A percentile compares a stretch with the other conserved stretches of the same genome.
phyloP scores from a whole-genome alignment of 1,284 basidiomycete genomes.

The Boletus sp. region DNA sequence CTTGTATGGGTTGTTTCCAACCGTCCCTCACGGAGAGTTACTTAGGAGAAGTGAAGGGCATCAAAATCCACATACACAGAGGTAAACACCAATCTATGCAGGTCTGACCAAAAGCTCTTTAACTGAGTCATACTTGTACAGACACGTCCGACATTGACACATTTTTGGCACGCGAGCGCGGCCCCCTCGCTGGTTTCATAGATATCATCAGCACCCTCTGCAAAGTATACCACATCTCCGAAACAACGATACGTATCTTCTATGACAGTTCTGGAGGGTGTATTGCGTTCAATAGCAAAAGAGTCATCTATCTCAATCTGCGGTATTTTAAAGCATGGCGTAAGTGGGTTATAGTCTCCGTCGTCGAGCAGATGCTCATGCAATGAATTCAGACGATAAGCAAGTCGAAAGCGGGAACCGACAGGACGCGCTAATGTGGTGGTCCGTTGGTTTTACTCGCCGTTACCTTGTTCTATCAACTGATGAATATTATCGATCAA shows the following conservation, averaged over 20 bases:
- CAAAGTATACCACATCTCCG: neutral
- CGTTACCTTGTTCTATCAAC: neutral
- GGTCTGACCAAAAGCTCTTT: neutral
- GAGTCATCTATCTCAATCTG: constrained; percentile 9
- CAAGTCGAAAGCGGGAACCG: neutral
- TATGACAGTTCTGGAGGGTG: constrained; percentile 4
- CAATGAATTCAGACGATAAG: neutral
- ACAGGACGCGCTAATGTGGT: neutral
- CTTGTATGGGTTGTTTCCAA: neutral
- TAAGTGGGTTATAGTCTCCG: neutral
- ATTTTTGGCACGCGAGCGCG: neutral
- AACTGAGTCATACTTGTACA: neutral
- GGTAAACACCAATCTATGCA: neutral
- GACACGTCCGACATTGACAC: neutral
- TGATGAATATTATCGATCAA: neutral
- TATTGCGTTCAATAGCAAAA: constrained; percentile 6
- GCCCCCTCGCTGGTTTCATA: neutral
- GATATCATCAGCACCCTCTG: neutral
- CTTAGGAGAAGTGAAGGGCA: neutral
- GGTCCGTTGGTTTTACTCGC: neutral
- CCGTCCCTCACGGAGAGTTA: neutral
- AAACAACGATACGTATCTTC: neutral
- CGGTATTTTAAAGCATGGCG: constrained; percentile 10
- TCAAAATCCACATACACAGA: neutral
- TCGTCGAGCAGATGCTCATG: neutral